Conservation (phyloP, 345 rosid genomes). For the Eutrema heterophyllum region DNA sequence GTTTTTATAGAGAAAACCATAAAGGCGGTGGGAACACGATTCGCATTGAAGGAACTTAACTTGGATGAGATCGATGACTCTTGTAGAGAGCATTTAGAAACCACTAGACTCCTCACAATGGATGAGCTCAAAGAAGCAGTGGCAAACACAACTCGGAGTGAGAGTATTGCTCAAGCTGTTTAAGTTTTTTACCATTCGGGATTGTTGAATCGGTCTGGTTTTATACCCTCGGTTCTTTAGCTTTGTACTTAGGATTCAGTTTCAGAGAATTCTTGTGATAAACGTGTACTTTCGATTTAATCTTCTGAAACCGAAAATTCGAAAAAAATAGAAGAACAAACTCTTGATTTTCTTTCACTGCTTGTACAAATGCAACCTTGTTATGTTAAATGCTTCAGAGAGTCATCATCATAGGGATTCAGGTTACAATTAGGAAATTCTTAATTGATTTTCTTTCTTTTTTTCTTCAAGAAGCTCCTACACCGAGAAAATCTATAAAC, state of each 20-base stretch:
- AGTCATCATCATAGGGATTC: neutral
- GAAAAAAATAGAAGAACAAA: neutral
- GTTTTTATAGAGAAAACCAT: constrained; percentile 53
- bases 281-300: neutral
- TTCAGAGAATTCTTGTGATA: neutral
- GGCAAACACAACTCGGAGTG: neutral
- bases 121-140: constrained; percentile 8
- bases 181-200: neutral
- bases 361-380: constrained; percentile 19
- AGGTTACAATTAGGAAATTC: constrained; percentile 9
- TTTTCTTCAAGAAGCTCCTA: constrained; percentile 29
- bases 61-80: constrained; percentile 3
- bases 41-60: constrained; percentile 7
- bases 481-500: constrained; percentile 66
- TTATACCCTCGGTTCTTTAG: neutral
- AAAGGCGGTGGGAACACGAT: constrained; percentile 38
- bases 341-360: neutral
- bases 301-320: neutral
- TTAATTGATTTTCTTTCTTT: neutral
- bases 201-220: neutral
- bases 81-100: neutral
- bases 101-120: constrained; percentile 15
- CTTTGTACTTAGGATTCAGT: neutral
- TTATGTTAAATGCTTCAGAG: constrained; percentile 1
- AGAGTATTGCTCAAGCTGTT: constrained; percentile 10